Evolutionary conservation across 495 filamentous ascomycete genomes (phyloP), one percentile per base, ranked within the genome.

Genomic region (Penicillium canescens): DNA sequence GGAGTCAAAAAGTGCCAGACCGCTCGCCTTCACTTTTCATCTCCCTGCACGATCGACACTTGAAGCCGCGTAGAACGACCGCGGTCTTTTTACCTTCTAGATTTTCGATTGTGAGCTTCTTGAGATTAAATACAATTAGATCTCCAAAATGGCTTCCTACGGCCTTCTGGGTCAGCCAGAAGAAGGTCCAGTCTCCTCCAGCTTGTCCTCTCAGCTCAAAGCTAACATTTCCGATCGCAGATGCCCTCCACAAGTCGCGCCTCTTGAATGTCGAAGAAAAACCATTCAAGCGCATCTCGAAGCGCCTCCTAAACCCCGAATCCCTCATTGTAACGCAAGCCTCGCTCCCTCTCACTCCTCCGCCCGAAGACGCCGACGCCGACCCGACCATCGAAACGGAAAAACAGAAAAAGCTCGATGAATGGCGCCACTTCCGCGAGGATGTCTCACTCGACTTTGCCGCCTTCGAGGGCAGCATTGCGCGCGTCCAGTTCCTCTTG

Each of bases 221-320:
- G 46, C 58, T 69, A 56, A 59, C 54, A 44, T 21, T 37, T 45
- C 36, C 53, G 51, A 46, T 48, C 21, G 33, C 61, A 85, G 92
- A 95, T 69, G 83, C 89, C 39, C 86, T 97, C 24, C 92, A 97
- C 79, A 95, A 92, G 66, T 80, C 83, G 34, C 94, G 94, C 21
- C 90, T 96, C 20, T 82, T 98, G 33, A 86, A 86, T 59, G 88
- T 97, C 58, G 94, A 98, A 79, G 88, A 95, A 64, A 91, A 91
- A 46, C 91, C 91, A 3, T 97, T 93, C 82, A 89, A 90, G 68
- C 90, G 93, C 44, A 83, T 98, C 46, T 86, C 88, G 9, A 91
- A 91, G 72, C 86, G 89, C 38, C 82, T 96, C 10, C 74, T 87
- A 23, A 78, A 82, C 28, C 78, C 89, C 5, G 78, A 85, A 44